phyloP scores from a whole-genome alignment of 371 early-diverging fungal genomes.

The Mortierella sp. region DNA sequence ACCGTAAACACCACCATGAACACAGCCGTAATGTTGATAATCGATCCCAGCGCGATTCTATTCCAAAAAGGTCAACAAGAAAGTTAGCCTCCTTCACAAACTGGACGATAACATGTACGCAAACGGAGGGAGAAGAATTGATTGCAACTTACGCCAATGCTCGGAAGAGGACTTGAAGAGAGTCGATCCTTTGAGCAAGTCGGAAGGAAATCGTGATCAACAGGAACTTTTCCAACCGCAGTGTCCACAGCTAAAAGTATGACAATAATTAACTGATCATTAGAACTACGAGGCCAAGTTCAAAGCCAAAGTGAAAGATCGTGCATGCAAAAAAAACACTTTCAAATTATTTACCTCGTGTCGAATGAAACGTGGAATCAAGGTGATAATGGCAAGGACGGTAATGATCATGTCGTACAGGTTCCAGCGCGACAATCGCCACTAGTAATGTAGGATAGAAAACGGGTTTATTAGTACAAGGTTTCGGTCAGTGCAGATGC shows the following conservation, averaged over 20 bases:
- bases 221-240: slow-evolving; percentile 60
- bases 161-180: slow-evolving; percentile 63
- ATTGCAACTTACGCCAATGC: slow-evolving; percentile 59
- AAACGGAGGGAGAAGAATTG: neutral
- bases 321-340: neutral
- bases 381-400: slow-evolving; percentile 58
- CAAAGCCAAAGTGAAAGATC: too few species aligned
- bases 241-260: slow-evolving; percentile 38
- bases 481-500: too few species aligned
- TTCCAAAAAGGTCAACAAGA: neutral
- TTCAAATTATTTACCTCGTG: slow-evolving; percentile 57
- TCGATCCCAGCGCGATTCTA: slow-evolving; percentile 63
- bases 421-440: slow-evolving; percentile 64
- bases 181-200: slow-evolving; percentile 63
- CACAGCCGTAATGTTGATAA: slow-evolving; percentile 62
- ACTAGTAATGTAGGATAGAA: slow-evolving; percentile 39
- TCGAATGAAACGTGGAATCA: slow-evolving; percentile 62
- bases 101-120: too few species aligned
- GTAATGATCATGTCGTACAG: slow-evolving; percentile 65
- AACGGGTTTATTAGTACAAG: neutral
- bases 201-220: slow-evolving; percentile 64
- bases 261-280: neutral
- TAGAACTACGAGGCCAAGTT: neutral
- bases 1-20: slow-evolving; percentile 61
- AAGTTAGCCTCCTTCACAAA: too few species aligned